Percentiles rank a stretch among this genome's conserved stretches.
phyloP scores from a whole-genome alignment of 257 asterid genomes.

The Capsicum chinense region DNA sequence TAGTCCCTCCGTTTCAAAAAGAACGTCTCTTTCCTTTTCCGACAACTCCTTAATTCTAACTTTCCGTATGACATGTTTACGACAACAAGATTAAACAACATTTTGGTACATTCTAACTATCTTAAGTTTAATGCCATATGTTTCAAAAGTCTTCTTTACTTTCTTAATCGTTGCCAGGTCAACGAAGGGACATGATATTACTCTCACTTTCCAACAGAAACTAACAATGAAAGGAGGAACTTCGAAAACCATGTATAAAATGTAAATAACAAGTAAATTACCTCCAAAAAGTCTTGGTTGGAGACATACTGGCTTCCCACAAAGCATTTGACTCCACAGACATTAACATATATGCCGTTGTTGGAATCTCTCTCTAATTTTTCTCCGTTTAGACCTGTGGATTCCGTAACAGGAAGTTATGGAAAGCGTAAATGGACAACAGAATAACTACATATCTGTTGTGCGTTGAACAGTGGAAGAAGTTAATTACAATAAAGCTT shows the following conservation, averaged over 20 bases:
- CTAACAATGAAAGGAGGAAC: background rate
- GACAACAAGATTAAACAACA: too few species aligned
- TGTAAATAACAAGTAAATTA: slow-evolving; percentile 32
- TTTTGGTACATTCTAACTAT: too few species aligned
- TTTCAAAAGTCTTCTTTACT: background rate
- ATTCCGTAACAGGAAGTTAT: background rate
- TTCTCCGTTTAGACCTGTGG: slow-evolving; percentile 45
- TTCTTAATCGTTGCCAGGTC: background rate
- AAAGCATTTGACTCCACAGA: slow-evolving; percentile 67
- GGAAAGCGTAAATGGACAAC: background rate
- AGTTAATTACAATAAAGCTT: background rate
- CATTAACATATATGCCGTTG: slow-evolving; percentile 55
- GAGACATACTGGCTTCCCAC: slow-evolving; percentile 73
- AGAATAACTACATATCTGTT: background rate
- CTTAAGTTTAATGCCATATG: too few species aligned
- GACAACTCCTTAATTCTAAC: too few species aligned
- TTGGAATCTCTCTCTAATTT: slow-evolving; percentile 36
- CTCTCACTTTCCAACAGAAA: background rate
- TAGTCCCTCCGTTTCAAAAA: background rate
- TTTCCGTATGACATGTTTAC: too few species aligned
- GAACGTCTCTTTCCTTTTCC: too few species aligned
- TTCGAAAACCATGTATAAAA: background rate
- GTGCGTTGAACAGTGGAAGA: background rate
- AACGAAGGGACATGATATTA: background rate
- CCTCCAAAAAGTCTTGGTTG: slow-evolving; percentile 83